Evolutionary conservation across 106 monocot species (phyloP).

Genomic region (Vanilla planifolia): DNA sequence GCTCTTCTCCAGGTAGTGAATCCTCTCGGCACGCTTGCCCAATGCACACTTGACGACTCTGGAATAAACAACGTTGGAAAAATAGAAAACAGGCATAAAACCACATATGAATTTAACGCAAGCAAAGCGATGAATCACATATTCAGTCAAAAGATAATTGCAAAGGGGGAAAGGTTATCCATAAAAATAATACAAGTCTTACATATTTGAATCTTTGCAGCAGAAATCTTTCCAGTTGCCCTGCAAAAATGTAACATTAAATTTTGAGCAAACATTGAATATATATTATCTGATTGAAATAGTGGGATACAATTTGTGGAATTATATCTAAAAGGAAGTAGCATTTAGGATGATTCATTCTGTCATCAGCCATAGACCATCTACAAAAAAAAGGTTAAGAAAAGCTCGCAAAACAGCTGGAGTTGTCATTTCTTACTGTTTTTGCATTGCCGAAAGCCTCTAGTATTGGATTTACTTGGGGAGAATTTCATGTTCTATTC

Average conservation of each 20-base stretch:
- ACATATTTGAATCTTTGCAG: slow-evolving; percentile 95
- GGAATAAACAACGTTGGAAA: slow-evolving; percentile 51
- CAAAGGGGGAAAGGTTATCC: background rate
- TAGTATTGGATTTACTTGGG: slow-evolving; percentile 94
- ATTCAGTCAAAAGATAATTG: slow-evolving; percentile 2
- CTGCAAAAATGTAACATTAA: slow-evolving; percentile 24
- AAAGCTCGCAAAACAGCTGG: slow-evolving; percentile 86
- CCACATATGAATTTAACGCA: background rate
- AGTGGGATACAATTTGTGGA: too few relatives aligned
- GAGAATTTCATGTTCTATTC: slow-evolving; percentile 92
- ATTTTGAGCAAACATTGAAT: background rate
- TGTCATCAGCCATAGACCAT: background rate
- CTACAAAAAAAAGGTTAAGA: background rate
- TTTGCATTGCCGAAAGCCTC: slow-evolving; percentile 99
- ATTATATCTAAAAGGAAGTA: too few relatives aligned
- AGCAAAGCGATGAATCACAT: slow-evolving; percentile 9
- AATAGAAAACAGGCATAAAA: background rate
- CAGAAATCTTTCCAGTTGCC: slow-evolving; percentile 89
- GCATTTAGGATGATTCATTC: background rate
- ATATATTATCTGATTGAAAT: too few relatives aligned
- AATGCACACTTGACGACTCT: slow-evolving; percentile 88
- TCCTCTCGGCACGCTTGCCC: slow-evolving; percentile 82
- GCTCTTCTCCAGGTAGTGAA: slow-evolving; percentile 78
- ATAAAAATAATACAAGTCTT: slow-evolving; percentile 13
- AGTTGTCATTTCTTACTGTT: slow-evolving; percentile 88